These are phyloP conservation scores for Carpinus viminea DNA, from an alignment of 306 rosid species.

Conservation along the genomic window DNA sequence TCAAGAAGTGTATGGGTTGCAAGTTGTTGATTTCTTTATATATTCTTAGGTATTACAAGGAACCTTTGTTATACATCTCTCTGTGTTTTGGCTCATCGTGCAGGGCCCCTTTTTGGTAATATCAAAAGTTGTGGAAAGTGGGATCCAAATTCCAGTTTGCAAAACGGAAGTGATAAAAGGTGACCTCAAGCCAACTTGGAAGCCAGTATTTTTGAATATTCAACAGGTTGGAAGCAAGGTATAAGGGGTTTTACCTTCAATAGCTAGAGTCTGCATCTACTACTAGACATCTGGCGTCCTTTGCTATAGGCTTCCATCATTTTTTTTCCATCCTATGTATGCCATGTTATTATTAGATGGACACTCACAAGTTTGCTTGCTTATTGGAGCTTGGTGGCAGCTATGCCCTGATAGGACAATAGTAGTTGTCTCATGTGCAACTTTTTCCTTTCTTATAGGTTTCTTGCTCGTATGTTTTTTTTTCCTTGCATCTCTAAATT, in stretches of 20 bases:
- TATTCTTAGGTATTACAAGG: slow-evolving; percentile 27
- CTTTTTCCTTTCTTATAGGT: neutral
- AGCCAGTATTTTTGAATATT: slow-evolving; percentile 76
- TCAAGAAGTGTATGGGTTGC: slow-evolving; percentile 78
- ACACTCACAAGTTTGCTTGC: slow-evolving; percentile 12
- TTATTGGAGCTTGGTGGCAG: slow-evolving; percentile 2
- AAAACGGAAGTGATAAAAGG: slow-evolving; percentile 92
- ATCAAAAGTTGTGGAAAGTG: slow-evolving; percentile 74
- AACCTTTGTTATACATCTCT: slow-evolving; percentile 14
- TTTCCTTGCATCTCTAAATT: neutral
- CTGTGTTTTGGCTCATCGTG: slow-evolving; percentile 34
- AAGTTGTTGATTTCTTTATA: slow-evolving; percentile 9
- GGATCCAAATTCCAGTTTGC: slow-evolving; percentile 75
- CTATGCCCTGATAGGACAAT: neutral
- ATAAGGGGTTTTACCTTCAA: slow-evolving; percentile 10
- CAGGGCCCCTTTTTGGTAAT: slow-evolving; percentile 92
- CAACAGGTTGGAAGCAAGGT: slow-evolving; percentile 99
- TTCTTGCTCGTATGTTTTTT: neutral
- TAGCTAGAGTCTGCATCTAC: slow-evolving; percentile 9
- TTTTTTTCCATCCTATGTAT: neutral
- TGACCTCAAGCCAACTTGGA: slow-evolving; percentile 86
- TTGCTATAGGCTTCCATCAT: neutral
- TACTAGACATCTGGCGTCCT: slow-evolving; percentile 7
- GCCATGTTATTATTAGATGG: slow-evolving; percentile 10
- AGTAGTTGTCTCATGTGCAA: neutral